phyloP scores from a whole-genome alignment of 176 grass and related monocot species.

The Oropetium thomaeum region DNA sequence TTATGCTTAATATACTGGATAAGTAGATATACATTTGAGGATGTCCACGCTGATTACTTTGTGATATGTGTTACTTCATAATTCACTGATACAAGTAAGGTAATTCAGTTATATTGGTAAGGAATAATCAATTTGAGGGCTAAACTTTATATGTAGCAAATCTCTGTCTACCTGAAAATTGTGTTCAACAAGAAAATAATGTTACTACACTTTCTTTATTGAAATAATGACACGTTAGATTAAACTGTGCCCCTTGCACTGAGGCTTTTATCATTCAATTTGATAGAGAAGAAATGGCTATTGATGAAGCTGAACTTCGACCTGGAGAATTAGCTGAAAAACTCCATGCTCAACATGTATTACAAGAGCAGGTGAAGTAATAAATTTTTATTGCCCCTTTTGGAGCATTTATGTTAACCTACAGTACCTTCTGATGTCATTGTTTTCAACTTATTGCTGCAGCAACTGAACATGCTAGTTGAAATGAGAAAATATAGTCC shows the following conservation, averaged over 20 bases:
- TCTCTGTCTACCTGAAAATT: neutral
- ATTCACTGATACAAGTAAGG: neutral
- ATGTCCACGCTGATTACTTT: neutral
- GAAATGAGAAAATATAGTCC: conserved; percentile 52
- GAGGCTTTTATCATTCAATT: conserved; percentile 5
- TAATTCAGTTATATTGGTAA: neutral
- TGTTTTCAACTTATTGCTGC: conserved; percentile 3
- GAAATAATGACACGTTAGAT: neutral
- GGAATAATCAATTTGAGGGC: neutral
- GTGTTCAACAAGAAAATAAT: neutral
- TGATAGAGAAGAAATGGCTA: conserved; percentile 78
- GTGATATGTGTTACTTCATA: neutral
- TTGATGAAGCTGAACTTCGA: conserved; percentile 77
- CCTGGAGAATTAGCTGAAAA: conserved; percentile 62
- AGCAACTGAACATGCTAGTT: conserved; percentile 79
- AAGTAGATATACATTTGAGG: too few relatives aligned
- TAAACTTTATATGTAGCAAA: neutral
- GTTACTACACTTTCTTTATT: neutral
- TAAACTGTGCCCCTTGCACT: neutral
- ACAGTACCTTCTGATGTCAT: neutral
- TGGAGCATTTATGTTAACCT: neutral
- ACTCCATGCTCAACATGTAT: conserved; percentile 43
- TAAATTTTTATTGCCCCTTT: neutral
- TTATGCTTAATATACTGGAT: neutral
- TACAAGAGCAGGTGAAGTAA: conserved; percentile 58